Conservation (phyloP, 179 eudicot species). For the Patellifolia procumbens region DNA sequence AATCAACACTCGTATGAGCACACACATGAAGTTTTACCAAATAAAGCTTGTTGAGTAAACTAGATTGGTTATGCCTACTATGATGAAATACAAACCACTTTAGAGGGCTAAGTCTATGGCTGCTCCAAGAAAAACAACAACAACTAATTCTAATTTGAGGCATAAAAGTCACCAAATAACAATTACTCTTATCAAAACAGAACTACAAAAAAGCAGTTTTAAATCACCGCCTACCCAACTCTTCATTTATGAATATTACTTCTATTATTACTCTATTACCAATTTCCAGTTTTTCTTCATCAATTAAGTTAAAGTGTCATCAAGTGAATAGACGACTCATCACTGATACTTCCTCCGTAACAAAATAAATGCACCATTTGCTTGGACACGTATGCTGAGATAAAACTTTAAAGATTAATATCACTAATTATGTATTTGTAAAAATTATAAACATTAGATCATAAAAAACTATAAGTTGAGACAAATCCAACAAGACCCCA, state of each 20-base stretch:
- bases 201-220: neutral
- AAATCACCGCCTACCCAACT: constrained; percentile 9
- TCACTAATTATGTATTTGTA: no score
- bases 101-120: neutral
- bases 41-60: neutral
- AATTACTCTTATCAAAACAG: constrained; percentile 3
- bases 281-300: neutral
- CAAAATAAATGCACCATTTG: no score
- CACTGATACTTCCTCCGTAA: no score
- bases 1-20: no score
- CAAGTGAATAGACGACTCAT: no score
- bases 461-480: no score
- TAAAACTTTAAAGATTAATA: no score
- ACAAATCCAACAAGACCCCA: no score
- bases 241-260: constrained; percentile 12
- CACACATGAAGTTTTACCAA: neutral
- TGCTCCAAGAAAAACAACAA: constrained; percentile 5
- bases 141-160: neutral
- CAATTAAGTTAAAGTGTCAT: no score
- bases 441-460: no score
- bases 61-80: neutral
- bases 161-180: constrained; percentile 14
- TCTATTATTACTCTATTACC: neutral
- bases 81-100: neutral
- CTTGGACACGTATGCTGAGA: no score